A percentile compares a stretch with the other conserved stretches of the same genome.
These are phyloP conservation scores for Halenospora varia DNA, from an alignment of 495 filamentous ascomycete species.

Conservation along the genomic window DNA sequence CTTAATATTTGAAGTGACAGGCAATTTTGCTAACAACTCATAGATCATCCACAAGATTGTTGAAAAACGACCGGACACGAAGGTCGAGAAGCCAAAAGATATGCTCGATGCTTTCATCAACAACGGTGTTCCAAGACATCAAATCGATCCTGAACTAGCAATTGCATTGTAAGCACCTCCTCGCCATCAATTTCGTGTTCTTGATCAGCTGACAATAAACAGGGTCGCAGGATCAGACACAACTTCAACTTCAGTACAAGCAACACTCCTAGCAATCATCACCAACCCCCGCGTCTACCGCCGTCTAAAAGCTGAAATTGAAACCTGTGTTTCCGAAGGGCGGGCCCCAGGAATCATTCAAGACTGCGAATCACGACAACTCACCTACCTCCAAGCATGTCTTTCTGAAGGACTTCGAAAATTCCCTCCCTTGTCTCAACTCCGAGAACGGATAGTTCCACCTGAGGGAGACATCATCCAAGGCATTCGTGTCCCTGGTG, in stretches of 20 bases:
- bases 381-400: conserved; percentile 50
- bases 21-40: not conserved
- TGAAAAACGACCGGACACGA: no score
- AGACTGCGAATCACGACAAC: conserved; percentile 33
- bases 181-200: not conserved
- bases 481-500: conserved; percentile 47
- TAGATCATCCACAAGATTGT: conserved; percentile 28
- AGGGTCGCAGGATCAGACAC: conserved; percentile 57
- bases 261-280: conserved; percentile 49
- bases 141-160: conserved; percentile 26
- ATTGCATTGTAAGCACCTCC: conserved; percentile 34
- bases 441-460: conserved; percentile 42
- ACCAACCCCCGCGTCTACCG: conserved; percentile 40
- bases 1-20: not conserved
- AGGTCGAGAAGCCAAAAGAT: conserved; percentile 3
- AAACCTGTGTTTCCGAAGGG: conserved; percentile 28
- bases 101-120: conserved; percentile 38
- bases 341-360: conserved; percentile 30
- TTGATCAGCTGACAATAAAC: no score
- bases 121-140: no score
- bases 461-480: conserved; percentile 43
- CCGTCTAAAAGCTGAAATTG: conserved; percentile 11
- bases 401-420: conserved; percentile 48
- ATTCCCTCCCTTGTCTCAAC: conserved; percentile 31
- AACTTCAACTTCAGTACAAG: conserved; percentile 54